Percentiles rank a stretch among this genome's conserved stretches.
phyloP scores from a whole-genome alignment of 2,329 filamentous ascomycete genomes.

The Incumbomyces lentus region DNA sequence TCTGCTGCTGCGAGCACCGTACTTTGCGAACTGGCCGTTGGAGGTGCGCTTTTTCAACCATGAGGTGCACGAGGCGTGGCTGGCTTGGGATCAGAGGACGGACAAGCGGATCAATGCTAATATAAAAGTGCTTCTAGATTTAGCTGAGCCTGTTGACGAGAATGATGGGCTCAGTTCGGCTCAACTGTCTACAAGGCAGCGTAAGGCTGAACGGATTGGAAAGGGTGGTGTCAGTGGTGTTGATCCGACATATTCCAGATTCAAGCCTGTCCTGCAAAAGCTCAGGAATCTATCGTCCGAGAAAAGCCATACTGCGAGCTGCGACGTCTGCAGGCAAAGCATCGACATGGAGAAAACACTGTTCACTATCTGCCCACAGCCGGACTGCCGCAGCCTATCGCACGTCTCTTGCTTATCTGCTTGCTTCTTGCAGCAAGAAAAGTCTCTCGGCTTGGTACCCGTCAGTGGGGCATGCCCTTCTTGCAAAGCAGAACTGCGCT shows the following conservation, averaged over 20 bases:
- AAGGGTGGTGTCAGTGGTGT: conserved; percentile 36
- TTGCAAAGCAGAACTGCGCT: conserved; percentile 54
- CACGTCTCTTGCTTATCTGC: conserved; percentile 49
- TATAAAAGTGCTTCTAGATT: conserved; percentile 48
- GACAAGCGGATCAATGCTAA: conserved; percentile 38
- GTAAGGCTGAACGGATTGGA: conserved; percentile 17
- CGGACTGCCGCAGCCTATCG: conserved; percentile 37
- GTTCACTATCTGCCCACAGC: conserved; percentile 42
- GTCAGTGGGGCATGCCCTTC: conserved; percentile 58
- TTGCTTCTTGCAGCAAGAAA: conserved; percentile 38
- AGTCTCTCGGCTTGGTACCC: conserved; percentile 48
- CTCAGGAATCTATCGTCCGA: conserved; percentile 32
- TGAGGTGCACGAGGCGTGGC: conserved; percentile 63
- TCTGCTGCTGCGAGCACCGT: conserved; percentile 64
- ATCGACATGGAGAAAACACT: conserved; percentile 31
- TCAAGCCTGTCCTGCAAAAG: conserved; percentile 44
- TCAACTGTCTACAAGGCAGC: conserved; percentile 15
- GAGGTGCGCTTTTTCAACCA: conserved; percentile 65
- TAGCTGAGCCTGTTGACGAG: conserved; percentile 20
- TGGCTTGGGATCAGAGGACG: conserved; percentile 43
- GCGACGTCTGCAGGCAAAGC: conserved; percentile 39
- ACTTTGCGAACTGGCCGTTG: conserved; percentile 76
- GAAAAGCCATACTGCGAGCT: conserved; percentile 28
- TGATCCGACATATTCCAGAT: conserved; percentile 42
- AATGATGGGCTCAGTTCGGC: conserved; percentile 16